phyloP scores from a whole-genome alignment of 257 asterid species.

The Agastache rugosa region DNA sequence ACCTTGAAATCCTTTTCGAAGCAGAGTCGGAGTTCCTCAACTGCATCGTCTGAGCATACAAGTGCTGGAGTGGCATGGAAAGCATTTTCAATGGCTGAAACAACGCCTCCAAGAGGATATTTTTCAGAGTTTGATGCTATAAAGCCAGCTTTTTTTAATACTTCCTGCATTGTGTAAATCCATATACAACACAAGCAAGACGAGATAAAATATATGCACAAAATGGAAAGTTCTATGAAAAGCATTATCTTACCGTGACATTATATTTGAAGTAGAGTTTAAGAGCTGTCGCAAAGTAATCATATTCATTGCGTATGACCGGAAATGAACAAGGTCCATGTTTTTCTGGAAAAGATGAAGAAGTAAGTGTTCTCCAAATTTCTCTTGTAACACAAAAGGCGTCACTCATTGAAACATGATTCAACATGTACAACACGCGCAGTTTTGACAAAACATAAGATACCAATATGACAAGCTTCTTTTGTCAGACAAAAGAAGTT shows the following conservation, averaged over 20 bases:
- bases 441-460: constrained; percentile 24
- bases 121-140: constrained; percentile 78
- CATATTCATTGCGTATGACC: constrained; percentile 65
- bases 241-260: constrained; percentile 70
- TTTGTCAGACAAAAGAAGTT: constrained; percentile 29
- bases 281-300: constrained; percentile 68
- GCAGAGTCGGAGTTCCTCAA: constrained; percentile 84
- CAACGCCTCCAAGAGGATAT: constrained; percentile 78
- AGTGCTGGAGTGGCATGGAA: constrained; percentile 78
- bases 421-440: not conserved
- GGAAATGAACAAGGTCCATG: constrained; percentile 92
- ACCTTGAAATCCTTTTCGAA: constrained; percentile 90
- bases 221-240: not conserved
- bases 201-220: not conserved
- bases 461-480: constrained; percentile 10
- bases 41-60: constrained; percentile 67
- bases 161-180: constrained; percentile 55
- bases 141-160: constrained; percentile 74
- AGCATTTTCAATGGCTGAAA: constrained; percentile 81
- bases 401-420: too few relatives aligned
- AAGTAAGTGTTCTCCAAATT: constrained; percentile 1
- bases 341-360: constrained; percentile 60
- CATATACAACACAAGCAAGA: constrained; percentile 17
- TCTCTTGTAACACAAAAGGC: not conserved
- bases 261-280: constrained; percentile 80